phyloP scores from a whole-genome alignment of 164 flowering plant genomes.

The Kingdonia uniflora region DNA sequence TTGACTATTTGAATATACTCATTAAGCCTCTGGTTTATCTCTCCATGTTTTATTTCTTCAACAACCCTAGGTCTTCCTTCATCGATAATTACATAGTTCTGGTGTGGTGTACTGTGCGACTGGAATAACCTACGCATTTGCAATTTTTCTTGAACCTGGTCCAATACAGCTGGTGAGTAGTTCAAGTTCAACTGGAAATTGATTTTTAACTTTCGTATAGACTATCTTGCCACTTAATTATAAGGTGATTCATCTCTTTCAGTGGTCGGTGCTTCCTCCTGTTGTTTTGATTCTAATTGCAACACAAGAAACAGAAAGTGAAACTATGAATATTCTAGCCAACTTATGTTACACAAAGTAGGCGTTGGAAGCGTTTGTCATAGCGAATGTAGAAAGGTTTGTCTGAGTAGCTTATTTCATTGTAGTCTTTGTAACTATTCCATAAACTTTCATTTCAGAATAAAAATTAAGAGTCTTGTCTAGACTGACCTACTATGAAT shows the following conservation, averaged over 20 bases:
- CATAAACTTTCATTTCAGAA: no score
- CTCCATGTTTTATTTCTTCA: no score
- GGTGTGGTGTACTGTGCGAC: slow-evolving; percentile 92
- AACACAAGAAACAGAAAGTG: slow-evolving; percentile 31
- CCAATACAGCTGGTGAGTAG: slow-evolving; percentile 72
- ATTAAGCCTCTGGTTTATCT: no score
- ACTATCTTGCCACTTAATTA: not conserved
- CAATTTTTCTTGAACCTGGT: no score
- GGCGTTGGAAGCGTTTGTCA: slow-evolving; percentile 89
- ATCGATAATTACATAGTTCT: slow-evolving; percentile 62
- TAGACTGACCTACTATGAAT: no score
- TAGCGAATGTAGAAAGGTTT: slow-evolving; percentile 89
- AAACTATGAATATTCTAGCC: slow-evolving; percentile 23
- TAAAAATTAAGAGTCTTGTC: no score
- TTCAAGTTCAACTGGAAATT: not conserved
- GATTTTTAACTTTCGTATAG: not conserved
- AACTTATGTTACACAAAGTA: no score
- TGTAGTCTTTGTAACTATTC: no score
- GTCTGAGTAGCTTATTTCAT: slow-evolving; percentile 13
- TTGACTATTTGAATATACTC: no score
- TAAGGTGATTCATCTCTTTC: no score
- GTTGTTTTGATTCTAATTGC: no score
- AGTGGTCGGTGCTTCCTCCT: no score
- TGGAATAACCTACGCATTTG: slow-evolving; percentile 78
- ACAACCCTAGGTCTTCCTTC: slow-evolving; percentile 87